Evolutionary conservation across 768 basidiomycete genomes (phyloP).

Genomic region (Pisolithus marmoratus): DNA sequence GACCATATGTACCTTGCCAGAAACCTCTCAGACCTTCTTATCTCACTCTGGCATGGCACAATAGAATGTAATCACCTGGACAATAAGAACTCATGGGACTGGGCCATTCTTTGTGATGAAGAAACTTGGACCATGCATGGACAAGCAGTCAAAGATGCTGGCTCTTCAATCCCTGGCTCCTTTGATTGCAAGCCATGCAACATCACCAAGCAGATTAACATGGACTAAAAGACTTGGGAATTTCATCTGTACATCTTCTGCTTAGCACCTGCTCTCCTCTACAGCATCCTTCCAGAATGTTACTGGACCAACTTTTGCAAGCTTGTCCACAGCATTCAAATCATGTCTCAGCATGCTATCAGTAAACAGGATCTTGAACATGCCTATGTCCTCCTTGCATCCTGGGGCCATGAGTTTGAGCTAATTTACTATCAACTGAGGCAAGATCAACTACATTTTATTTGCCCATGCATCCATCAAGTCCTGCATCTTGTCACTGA

Average conservation of each 20-base stretch:
- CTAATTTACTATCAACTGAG: slow-evolving; percentile 19
- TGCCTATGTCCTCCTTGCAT: slow-evolving; percentile 8
- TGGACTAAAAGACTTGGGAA: slow-evolving; percentile 19
- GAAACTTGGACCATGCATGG: slow-evolving; percentile 18
- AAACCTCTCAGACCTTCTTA: slow-evolving; percentile 20
- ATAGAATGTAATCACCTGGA: slow-evolving; percentile 3
- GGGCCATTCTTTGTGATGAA: slow-evolving; percentile 21
- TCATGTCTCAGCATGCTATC: slow-evolving; percentile 16
- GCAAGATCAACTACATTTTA: slow-evolving; percentile 24
- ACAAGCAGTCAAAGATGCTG: slow-evolving; percentile 9
- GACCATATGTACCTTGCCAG: slow-evolving; percentile 32
- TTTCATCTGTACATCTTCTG: slow-evolving; percentile 14
- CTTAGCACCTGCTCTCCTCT: slow-evolving; percentile 14
- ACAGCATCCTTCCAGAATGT: slow-evolving; percentile 7
- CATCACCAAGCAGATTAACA: slow-evolving; percentile 16
- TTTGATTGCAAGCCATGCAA: slow-evolving; percentile 18
- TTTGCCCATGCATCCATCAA: slow-evolving; percentile 21
- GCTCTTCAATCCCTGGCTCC: slow-evolving; percentile 9
- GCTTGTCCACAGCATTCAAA: slow-evolving; percentile 14
- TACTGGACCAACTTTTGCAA: slow-evolving; percentile 19
- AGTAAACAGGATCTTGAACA: slow-evolving; percentile 3
- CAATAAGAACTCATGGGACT: slow-evolving; percentile 22
- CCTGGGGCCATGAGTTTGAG: slow-evolving; percentile 26
- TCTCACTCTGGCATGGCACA: slow-evolving; percentile 11
- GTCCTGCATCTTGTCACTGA: slow-evolving; percentile 19